phyloP scores from a whole-genome alignment of 257 asterid species.

The Echites panduratus region DNA sequence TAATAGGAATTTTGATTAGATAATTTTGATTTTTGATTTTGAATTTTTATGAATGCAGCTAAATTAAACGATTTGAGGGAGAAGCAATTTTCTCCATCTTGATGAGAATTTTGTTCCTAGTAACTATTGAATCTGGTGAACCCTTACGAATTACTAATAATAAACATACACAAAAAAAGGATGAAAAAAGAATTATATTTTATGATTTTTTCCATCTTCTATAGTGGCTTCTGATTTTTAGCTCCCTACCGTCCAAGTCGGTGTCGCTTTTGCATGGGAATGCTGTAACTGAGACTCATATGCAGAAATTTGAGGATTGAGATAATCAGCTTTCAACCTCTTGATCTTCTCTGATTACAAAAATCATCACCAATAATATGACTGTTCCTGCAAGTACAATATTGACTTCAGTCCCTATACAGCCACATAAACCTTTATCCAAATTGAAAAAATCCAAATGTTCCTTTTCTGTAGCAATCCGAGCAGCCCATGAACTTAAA shows the following conservation, averaged over 20 bases:
- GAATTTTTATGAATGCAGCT: no score
- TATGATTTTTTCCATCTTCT: neutral
- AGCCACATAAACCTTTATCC: conserved; percentile 15
- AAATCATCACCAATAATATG: neutral
- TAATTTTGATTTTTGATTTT: no score
- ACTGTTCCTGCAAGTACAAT: neutral
- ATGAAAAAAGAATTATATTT: no score
- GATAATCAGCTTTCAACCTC: neutral
- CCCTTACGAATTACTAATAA: neutral
- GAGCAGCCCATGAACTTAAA: conserved; percentile 16
- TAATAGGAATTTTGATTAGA: no score
- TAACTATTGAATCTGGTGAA: neutral
- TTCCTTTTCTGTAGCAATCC: conserved; percentile 4
- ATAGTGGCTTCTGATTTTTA: neutral
- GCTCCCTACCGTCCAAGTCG: neutral
- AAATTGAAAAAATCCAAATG: neutral
- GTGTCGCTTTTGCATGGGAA: neutral
- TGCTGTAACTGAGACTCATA: neutral
- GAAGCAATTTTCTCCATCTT: neutral
- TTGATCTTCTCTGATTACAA: neutral
- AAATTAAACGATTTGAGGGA: no score
- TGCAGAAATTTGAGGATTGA: neutral
- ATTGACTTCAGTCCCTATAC: conserved; percentile 13
- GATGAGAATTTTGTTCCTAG: neutral
- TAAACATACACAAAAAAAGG: no score